Evolutionary conservation across 2,329 filamentous ascomycete species (phyloP), one percentile per base, ranked within the genome.

Genomic region (Cadophora malorum): DNA sequence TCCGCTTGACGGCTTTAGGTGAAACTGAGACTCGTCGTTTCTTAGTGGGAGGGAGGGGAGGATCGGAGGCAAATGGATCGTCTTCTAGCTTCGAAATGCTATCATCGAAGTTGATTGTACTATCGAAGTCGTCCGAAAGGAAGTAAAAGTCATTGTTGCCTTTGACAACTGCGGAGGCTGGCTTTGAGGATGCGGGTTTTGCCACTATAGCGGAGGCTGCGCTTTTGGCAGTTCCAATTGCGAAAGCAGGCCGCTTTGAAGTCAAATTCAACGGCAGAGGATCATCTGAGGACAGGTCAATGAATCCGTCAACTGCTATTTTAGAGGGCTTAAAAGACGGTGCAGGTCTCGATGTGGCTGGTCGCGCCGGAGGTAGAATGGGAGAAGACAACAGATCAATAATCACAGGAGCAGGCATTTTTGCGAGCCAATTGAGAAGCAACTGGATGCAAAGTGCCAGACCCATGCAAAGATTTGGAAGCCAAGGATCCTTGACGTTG

Each of bases 21-120:
- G 67, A 66, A 61, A 66, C 69, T 1, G 74, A 77, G 3, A 78
- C 68, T 33, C 74, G 73, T 14, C 76, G 72, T 65, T 75, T 81
- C 58, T 78, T 79, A 7, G 33, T 10, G 4, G 74, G 74, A 4
- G 75, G 75, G 3, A 71, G 66, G 2, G 67, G 56, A 45, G 56
- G 31, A 10, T 75, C 72, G 6, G 65, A 65, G 41, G 52, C 60
- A 70, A 50, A 63, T 59, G 75, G 68, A 65, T 78, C 76, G 8
- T 80, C 78, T 1, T 65, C 63, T 23, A 50, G 21, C 8, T 52
- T 41, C 16, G 23, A 21, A 19, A 45, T 52, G 6, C 59, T 63
- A 19, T 63, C 61, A 45, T 68, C 64, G 21, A 65, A 45, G 49
- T 65, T 63, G 7, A 67, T 33, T 1, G 65, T 69, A 25, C 64